phyloP scores from a whole-genome alignment of 1,139 yeast species.

The Scheffersomyces segobiensis region DNA sequence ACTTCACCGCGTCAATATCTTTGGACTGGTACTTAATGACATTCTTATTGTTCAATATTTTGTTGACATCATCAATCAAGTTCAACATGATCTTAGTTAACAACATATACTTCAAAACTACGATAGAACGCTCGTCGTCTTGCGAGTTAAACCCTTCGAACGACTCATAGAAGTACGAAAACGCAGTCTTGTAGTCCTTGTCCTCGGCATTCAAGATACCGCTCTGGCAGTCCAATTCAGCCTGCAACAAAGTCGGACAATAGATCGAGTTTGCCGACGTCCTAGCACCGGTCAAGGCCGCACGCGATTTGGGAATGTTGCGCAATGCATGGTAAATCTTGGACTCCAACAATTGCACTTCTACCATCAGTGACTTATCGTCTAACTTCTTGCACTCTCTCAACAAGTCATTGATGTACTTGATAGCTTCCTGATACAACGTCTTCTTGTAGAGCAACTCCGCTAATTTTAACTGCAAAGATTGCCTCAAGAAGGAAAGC shows the following conservation, averaged over 20 bases:
- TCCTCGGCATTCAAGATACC: constrained; percentile 97
- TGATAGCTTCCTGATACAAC: constrained; percentile 68
- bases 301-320: constrained; percentile 89
- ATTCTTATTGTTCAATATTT: constrained; percentile 74
- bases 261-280: constrained; percentile 95
- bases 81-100: constrained; percentile 92
- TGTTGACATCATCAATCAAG: constrained; percentile 80
- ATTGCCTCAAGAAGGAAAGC: constrained; percentile 85
- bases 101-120: constrained; percentile 87
- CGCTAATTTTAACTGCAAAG: constrained; percentile 81
- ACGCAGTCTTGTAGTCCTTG: constrained; percentile 94
- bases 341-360: constrained; percentile 89
- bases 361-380: constrained; percentile 92
- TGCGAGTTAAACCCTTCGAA: constrained; percentile 79
- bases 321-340: constrained; percentile 89
- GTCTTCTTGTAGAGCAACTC: constrained; percentile 68
- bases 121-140: constrained; percentile 68
- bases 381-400: constrained; percentile 90
- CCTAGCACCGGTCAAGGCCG: constrained; percentile 91
- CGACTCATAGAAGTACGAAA: constrained; percentile 90
- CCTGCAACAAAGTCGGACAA: constrained; percentile 93
- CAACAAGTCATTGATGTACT: constrained; percentile 69
- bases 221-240: constrained; percentile 91
- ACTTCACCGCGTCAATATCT: constrained; percentile 87
- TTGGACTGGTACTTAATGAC: constrained; percentile 78